A percentile compares a stretch with the other conserved stretches of the same genome.
Evolutionary conservation across 2,329 filamentous ascomycete genomes (phyloP).

Genomic region (Passalora sequoiae): DNA sequence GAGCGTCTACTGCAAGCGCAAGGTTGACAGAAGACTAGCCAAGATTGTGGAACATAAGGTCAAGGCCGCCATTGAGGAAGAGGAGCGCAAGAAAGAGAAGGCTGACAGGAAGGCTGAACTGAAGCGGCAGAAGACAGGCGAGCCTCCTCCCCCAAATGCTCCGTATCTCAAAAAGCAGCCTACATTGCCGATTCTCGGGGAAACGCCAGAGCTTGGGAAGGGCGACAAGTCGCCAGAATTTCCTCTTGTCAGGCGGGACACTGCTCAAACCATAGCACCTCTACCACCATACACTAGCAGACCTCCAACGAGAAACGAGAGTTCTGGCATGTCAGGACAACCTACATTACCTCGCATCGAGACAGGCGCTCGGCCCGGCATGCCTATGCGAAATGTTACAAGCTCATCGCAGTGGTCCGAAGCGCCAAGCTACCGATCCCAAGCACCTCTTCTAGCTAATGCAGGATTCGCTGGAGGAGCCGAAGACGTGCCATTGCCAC

Average conservation of each 20-base stretch:
- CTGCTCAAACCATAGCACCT: constrained; percentile 34
- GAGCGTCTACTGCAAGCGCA: constrained; percentile 80
- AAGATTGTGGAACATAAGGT: constrained; percentile 82
- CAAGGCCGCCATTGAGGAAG: constrained; percentile 79
- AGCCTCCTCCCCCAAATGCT: constrained; percentile 16
- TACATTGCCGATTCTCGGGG: constrained; percentile 61
- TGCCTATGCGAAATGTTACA: constrained; percentile 44
- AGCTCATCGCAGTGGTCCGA: constrained; percentile 50
- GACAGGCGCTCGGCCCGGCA: constrained; percentile 32
- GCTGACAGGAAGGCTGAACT: constrained; percentile 51
- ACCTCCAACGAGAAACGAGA: constrained; percentile 48
- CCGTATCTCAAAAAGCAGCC: constrained; percentile 44
- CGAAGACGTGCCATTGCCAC: constrained; percentile 22
- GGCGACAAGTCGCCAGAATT: constrained; percentile 37
- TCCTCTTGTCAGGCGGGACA: constrained; percentile 33
- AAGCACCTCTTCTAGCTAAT: constrained; percentile 57
- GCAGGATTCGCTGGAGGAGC: constrained; percentile 43
- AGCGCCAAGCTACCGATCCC: constrained; percentile 56
- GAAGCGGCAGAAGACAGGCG: constrained; percentile 35
- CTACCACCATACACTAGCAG: constrained; percentile 48
- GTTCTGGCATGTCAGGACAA: constrained; percentile 28
- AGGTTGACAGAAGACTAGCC: constrained; percentile 79
- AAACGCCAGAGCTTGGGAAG: constrained; percentile 50
- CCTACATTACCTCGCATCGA: constrained; percentile 42
- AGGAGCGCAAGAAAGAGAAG: constrained; percentile 54